phyloP scores from a whole-genome alignment of 2,329 filamentous ascomycete genomes.

The Aureobasidium leucospermi region DNA sequence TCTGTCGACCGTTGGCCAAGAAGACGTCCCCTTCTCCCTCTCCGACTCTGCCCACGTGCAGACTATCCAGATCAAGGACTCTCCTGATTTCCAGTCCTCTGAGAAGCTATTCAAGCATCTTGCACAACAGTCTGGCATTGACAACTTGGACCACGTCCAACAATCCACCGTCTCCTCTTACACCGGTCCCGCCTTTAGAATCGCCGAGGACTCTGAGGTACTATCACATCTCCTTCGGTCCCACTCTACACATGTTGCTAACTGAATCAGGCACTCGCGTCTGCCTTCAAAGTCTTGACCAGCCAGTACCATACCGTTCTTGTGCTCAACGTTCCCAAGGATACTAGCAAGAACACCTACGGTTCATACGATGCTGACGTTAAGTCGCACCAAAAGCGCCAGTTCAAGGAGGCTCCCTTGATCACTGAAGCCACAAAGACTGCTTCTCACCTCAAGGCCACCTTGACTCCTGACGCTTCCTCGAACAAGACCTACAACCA shows the following conservation, averaged over 20 bases:
- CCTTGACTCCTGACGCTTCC: slow-evolving; percentile 1
- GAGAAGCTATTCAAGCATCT: slow-evolving; percentile 25
- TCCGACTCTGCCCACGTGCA: neutral
- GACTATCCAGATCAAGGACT: neutral
- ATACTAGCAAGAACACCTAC: slow-evolving; percentile 22
- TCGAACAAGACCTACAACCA: slow-evolving; percentile 22
- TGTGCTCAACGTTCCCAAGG: slow-evolving; percentile 15
- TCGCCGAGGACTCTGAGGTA: neutral
- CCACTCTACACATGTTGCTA: neutral
- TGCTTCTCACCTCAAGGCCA: slow-evolving; percentile 12
- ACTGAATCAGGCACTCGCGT: neutral
- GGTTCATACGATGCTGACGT: slow-evolving; percentile 26
- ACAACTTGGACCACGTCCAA: neutral
- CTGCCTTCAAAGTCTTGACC: neutral
- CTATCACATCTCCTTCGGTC: neutral
- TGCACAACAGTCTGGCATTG: slow-evolving; percentile 21
- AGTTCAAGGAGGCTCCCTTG: slow-evolving; percentile 19
- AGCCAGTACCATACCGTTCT: slow-evolving; percentile 18
- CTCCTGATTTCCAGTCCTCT: slow-evolving; percentile 19
- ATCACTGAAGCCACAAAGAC: slow-evolving; percentile 14
- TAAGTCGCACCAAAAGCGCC: slow-evolving; percentile 21
- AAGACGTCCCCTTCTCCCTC: neutral
- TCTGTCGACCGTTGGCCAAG: slow-evolving; percentile 9
- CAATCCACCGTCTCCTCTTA: slow-evolving; percentile 2
- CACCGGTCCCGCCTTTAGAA: slow-evolving; percentile 3